A percentile compares a stretch with the other conserved stretches of the same genome.
Conservation (phyloP, 2,329 filamentous ascomycete genomes). For the Ophiostoma perfectum region DNA sequence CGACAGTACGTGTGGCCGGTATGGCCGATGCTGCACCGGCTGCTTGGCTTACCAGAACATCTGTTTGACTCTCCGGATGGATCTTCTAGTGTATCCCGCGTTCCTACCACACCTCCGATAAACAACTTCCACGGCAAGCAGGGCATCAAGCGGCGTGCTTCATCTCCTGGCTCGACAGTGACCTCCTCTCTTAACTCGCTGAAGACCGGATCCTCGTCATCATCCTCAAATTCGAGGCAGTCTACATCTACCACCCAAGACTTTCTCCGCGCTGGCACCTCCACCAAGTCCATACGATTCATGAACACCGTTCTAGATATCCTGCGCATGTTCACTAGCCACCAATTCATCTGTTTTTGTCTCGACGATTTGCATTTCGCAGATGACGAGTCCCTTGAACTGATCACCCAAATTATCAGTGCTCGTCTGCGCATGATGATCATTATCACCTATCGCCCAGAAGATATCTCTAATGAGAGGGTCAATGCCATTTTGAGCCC, state of each 20-base stretch:
- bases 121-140: slow-evolving; percentile 30
- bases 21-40: slow-evolving; percentile 58
- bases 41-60: slow-evolving; percentile 65
- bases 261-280: slow-evolving; percentile 52
- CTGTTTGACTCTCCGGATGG: slow-evolving; percentile 38
- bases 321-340: slow-evolving; percentile 69
- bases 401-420: slow-evolving; percentile 74
- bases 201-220: slow-evolving; percentile 37
- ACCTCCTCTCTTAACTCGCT: neutral
- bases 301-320: slow-evolving; percentile 88
- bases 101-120: slow-evolving; percentile 37
- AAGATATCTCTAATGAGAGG: slow-evolving; percentile 55
- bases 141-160: slow-evolving; percentile 29
- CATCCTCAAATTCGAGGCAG: slow-evolving; percentile 39
- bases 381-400: slow-evolving; percentile 77
- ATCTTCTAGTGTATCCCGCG: slow-evolving; percentile 30
- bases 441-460: slow-evolving; percentile 68
- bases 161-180: slow-evolving; percentile 35
- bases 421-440: slow-evolving; percentile 76
- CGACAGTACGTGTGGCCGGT: slow-evolving; percentile 59
- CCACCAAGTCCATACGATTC: slow-evolving; percentile 64
- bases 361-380: slow-evolving; percentile 88
- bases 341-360: slow-evolving; percentile 83
- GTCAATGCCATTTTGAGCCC: slow-evolving; percentile 52
- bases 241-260: slow-evolving; percentile 53